Percentiles rank a stretch among this genome's conserved stretches.
Conservation (phyloP, 169 alveolate genomes). For the Eimeria falciformis region DNA sequence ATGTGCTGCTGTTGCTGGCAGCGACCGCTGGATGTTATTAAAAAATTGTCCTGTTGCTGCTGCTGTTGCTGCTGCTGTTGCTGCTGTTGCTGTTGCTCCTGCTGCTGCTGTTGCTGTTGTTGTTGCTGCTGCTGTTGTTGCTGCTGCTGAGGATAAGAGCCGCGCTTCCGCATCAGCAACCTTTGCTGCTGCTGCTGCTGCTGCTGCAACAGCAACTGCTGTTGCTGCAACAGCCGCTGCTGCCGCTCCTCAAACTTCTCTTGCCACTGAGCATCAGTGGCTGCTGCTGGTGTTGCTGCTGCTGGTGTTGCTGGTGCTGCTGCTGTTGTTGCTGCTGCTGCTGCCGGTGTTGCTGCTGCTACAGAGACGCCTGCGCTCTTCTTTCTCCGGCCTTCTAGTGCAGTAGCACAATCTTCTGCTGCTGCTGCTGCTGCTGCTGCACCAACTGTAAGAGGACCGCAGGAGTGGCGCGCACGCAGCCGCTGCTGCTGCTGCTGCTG, state of each 20-base stretch:
- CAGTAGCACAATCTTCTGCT: background rate
- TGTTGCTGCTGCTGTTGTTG: background rate
- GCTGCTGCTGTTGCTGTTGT: background rate
- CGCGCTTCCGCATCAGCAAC: background rate
- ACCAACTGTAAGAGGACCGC: constrained; percentile 28
- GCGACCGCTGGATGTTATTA: background rate
- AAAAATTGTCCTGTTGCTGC: too few species aligned
- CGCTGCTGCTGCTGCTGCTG: constrained; percentile 38
- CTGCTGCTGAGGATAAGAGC: background rate
- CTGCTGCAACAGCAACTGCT: constrained; percentile 7
- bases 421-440: constrained; percentile 56
- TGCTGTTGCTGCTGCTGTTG: constrained; percentile 13
- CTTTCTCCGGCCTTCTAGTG: constrained; percentile 1
- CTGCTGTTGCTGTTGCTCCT: background rate
- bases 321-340: constrained; percentile 16
- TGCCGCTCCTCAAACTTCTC: constrained; percentile 7
- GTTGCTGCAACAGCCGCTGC: background rate
- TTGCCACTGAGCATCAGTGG: background rate
- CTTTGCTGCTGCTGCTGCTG: constrained; percentile 33
- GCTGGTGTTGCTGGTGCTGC: background rate
- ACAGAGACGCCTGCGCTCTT: constrained; percentile 11
- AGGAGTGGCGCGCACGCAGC: constrained; percentile 16
- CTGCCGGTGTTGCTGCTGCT: constrained; percentile 11
- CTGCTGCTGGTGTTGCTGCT: background rate
- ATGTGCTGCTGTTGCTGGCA: background rate